Conservation (phyloP, 2,329 filamentous ascomycete species). For the Aspergillus sp. region DNA sequence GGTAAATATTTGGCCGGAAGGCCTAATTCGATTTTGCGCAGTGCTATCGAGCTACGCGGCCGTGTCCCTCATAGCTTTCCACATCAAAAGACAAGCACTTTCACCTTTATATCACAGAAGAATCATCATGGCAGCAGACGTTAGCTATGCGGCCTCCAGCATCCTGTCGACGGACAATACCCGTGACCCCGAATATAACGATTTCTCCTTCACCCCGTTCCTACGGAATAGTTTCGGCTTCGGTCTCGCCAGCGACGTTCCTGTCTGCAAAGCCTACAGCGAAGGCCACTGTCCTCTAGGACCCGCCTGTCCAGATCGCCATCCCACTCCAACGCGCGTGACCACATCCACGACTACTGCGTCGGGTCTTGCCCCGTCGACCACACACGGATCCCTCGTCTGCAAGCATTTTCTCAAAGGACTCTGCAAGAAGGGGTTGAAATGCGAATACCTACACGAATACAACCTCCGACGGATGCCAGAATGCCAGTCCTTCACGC, state of each 20-base stretch:
- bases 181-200: slow-evolving; percentile 46
- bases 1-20: too few relatives aligned
- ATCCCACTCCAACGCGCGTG: slow-evolving; percentile 48
- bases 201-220: slow-evolving; percentile 81
- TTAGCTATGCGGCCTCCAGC: slow-evolving; percentile 24
- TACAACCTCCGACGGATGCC: slow-evolving; percentile 98
- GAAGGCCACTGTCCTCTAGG: slow-evolving; percentile 83
- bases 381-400: slow-evolving; percentile 57
- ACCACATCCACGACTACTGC: slow-evolving; percentile 40
- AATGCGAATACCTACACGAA: slow-evolving; percentile 96
- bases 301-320: slow-evolving; percentile 76
- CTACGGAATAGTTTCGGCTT: slow-evolving; percentile 77
- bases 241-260: slow-evolving; percentile 69
- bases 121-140: slow-evolving; percentile 28
- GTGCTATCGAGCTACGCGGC: too few relatives aligned
- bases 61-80: not conserved
- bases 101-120: not conserved
- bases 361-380: slow-evolving; percentile 34
- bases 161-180: slow-evolving; percentile 30
- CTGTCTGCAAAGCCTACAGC: slow-evolving; percentile 78
- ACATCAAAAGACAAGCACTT: not conserved
- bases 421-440: slow-evolving; percentile 93
- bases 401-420: slow-evolving; percentile 99
- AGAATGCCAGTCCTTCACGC: slow-evolving; percentile 92
- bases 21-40: too few relatives aligned